Conservation (phyloP, 208 protist species). For the Trypanosoma theileri region DNA sequence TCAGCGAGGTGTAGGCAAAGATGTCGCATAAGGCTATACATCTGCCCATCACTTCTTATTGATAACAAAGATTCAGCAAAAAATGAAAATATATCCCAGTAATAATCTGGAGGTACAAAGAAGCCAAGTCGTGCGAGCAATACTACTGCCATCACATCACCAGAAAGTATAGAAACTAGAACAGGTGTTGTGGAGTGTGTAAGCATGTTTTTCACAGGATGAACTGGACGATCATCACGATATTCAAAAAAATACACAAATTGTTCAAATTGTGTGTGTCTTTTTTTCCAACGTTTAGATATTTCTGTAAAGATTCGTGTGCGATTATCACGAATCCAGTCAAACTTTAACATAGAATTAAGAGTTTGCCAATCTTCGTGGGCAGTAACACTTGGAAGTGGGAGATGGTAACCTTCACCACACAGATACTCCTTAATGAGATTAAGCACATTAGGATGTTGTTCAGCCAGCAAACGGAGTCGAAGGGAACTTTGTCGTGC, state of each 20-base stretch:
- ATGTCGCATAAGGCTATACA: slow-evolving; percentile 71
- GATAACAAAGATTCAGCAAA: slow-evolving; percentile 50
- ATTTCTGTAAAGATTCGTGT: slow-evolving; percentile 86
- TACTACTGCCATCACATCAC: slow-evolving; percentile 66
- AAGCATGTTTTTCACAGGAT: slow-evolving; percentile 69
- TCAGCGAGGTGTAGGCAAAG: slow-evolving; percentile 60
- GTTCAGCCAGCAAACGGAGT: slow-evolving; percentile 69
- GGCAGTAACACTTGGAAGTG: slow-evolving; percentile 63
- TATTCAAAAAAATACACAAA: slow-evolving; percentile 85
- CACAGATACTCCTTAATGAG: slow-evolving; percentile 74
- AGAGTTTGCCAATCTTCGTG: slow-evolving; percentile 79
- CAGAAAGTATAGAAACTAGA: slow-evolving; percentile 77
- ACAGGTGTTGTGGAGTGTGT: slow-evolving; percentile 80
- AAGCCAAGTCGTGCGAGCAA: slow-evolving; percentile 77
- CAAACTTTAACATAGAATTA: slow-evolving; percentile 70
- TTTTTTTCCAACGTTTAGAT: slow-evolving; percentile 81
- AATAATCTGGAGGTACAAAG: slow-evolving; percentile 84
- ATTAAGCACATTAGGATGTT: slow-evolving; percentile 50
- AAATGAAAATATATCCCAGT: slow-evolving; percentile 83
- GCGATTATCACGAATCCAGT: slow-evolving; percentile 83
- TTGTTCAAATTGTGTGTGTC: slow-evolving; percentile 84
- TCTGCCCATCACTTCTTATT: slow-evolving; percentile 28
- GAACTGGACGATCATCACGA: slow-evolving; percentile 57
- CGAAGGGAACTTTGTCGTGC: slow-evolving; percentile 78
- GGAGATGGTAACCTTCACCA: slow-evolving; percentile 79